Conservation (phyloP, 2,329 filamentous ascomycete species). For the Colletotrichum viniferum region DNA sequence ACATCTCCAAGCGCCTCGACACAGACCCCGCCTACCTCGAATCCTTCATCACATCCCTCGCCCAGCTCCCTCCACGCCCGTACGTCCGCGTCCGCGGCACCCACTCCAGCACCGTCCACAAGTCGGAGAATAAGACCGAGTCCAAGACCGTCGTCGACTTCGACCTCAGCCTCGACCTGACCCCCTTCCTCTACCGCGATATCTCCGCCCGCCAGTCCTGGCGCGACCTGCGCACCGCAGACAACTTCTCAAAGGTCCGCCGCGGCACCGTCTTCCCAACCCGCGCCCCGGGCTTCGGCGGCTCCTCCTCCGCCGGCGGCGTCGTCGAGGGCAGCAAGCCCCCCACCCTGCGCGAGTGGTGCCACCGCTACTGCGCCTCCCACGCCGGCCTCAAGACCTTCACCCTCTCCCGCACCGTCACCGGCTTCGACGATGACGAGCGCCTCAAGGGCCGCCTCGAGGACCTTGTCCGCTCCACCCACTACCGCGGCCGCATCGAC, state of each 20-base stretch:
- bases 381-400: conserved; percentile 62
- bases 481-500: conserved; percentile 67
- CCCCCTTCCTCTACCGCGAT: conserved; percentile 58
- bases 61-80: conserved; percentile 55
- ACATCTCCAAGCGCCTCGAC: conserved; percentile 40
- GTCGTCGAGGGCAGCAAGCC: background rate
- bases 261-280: conserved; percentile 67
- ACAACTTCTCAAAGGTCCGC: conserved; percentile 63
- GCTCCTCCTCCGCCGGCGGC: conserved; percentile 18
- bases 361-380: conserved; percentile 68
- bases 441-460: conserved; percentile 55
- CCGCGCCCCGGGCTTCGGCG: conserved; percentile 50
- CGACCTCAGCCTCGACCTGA: conserved; percentile 62
- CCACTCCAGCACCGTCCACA: conserved; percentile 50
- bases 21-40: conserved; percentile 47
- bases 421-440: conserved; percentile 63
- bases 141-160: conserved; percentile 59
- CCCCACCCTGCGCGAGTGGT: conserved; percentile 58
- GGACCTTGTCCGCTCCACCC: conserved; percentile 64
- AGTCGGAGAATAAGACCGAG: conserved; percentile 50
- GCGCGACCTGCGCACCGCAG: conserved; percentile 53
- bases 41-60: conserved; percentile 46
- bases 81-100: conserved; percentile 57
- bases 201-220: conserved; percentile 42
- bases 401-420: conserved; percentile 53